Conservation (phyloP, 345 rosid genomes). For the Psidium friedrichsthalianum region DNA sequence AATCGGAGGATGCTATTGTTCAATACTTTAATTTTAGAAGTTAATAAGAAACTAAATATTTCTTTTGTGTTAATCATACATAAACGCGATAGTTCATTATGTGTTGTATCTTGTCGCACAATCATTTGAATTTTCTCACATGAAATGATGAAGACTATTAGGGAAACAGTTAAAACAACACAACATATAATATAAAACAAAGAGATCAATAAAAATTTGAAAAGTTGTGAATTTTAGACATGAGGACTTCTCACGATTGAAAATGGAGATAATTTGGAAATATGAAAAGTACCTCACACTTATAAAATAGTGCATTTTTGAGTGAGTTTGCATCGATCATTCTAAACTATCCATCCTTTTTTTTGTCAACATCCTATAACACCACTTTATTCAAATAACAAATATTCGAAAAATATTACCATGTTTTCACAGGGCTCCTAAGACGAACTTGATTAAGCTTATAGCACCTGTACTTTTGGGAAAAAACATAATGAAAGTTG, state of each 20-base stretch:
- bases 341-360: too few species aligned
- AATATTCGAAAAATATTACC: not conserved
- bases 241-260: not conserved
- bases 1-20: too few species aligned
- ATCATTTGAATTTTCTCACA: not conserved
- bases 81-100: rapidly evolving
- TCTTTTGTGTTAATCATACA: not conserved
- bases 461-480: too few species aligned
- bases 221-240: not conserved
- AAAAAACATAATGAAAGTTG: too few species aligned
- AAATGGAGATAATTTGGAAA: not conserved
- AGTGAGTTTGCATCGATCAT: too few species aligned
- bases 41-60: not conserved
- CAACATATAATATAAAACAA: not conserved
- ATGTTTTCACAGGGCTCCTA: too few species aligned
- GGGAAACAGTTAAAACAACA: not conserved
- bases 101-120: not conserved
- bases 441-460: too few species aligned
- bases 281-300: not conserved
- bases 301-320: not conserved
- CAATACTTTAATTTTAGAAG: not conserved
- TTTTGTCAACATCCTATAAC: not conserved
- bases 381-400: not conserved
- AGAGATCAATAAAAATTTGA: not conserved
- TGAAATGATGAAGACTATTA: not conserved